Evolutionary conservation across 176 grass and related monocot species (phyloP).

Genomic region (Otatea glauca): DNA sequence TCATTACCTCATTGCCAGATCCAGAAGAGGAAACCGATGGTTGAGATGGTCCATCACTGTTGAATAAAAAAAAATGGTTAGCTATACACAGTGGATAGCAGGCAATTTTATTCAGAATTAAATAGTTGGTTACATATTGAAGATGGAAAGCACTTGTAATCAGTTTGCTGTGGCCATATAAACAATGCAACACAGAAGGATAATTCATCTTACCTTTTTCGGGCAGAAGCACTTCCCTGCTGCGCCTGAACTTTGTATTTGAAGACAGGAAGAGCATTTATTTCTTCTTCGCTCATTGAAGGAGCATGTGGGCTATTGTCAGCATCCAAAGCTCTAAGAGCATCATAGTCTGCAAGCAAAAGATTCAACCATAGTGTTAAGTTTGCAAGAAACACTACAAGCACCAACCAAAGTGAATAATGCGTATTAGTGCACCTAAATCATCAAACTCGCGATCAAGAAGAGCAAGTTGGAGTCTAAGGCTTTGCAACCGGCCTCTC

Average conservation of each 20-base stretch:
- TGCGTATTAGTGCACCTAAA: slow-evolving; percentile 60
- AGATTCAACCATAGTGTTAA: background rate
- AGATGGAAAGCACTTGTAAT: background rate
- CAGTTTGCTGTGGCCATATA: slow-evolving; percentile 8
- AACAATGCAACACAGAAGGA: slow-evolving; percentile 27
- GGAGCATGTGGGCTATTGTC: slow-evolving; percentile 69
- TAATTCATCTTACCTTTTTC: slow-evolving; percentile 61
- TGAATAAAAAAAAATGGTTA: slow-evolving; percentile 41
- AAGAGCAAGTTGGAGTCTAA: slow-evolving; percentile 91
- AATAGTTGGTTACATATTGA: slow-evolving; percentile 5
- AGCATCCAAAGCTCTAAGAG: slow-evolving; percentile 81
- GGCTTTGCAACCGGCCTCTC: slow-evolving; percentile 77
- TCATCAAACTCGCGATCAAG: slow-evolving; percentile 97
- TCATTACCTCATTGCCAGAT: slow-evolving; percentile 67
- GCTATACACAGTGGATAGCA: background rate
- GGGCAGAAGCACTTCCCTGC: slow-evolving; percentile 37
- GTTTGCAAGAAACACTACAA: slow-evolving; percentile 26
- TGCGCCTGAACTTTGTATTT: slow-evolving; percentile 71
- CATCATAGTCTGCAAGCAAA: slow-evolving; percentile 85
- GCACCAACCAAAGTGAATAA: background rate
- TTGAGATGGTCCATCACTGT: slow-evolving; percentile 63
- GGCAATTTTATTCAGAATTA: background rate
- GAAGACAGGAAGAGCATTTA: slow-evolving; percentile 92
- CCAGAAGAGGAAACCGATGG: slow-evolving; percentile 43
- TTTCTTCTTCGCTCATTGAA: slow-evolving; percentile 99